Evolutionary conservation across 495 filamentous ascomycete species (phyloP), one percentile per base, ranked within the genome.

Genomic region (Sphaerosporella brunnea): DNA sequence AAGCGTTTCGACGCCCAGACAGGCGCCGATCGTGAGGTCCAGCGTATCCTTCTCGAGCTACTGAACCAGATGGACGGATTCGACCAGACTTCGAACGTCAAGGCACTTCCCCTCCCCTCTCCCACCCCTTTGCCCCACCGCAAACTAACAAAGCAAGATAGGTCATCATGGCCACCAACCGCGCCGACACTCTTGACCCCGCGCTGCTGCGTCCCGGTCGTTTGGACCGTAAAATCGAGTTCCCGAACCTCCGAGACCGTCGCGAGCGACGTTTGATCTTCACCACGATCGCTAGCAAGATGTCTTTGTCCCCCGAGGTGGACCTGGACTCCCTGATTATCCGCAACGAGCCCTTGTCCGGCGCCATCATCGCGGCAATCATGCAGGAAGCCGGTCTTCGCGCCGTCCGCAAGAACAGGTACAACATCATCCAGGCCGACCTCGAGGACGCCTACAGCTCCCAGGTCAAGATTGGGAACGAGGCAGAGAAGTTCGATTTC

Each of bases 1-100:
- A 96, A 96, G 68, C 92, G 90, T 60, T 96, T 97, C 65, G 90
- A 97, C 59, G 90, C 92, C 34, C 90, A 95, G 64, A 95, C 87
- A 9, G 90, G 90, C 58, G 90, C 92, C 36, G 90, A 97, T 61
- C 77, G 90, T 63, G 90, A 97, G 66, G 90, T 97, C 20, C 90
- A 97, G 69, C 85, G 90, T 69, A 97, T 96, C 58, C 68, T 97
- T 48, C 76, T 97, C 47, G 90, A 97, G 63, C 70, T 97, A 50
- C 77, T 97, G 49, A 97, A 97, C 68, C 90, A 97, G 66, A 96
- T 97, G 90, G 90, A 97, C 65, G 90, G 90, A 51, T 97, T 97
- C 67, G 90, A 97, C 63, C 90, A 96, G 64, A 88, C 85, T 1
- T 81, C 84, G 66, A 96, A 96, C 62, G 92, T 97, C 63, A 97